phyloP scores from a whole-genome alignment of 306 rosid genomes.

The Sindora glabra region DNA sequence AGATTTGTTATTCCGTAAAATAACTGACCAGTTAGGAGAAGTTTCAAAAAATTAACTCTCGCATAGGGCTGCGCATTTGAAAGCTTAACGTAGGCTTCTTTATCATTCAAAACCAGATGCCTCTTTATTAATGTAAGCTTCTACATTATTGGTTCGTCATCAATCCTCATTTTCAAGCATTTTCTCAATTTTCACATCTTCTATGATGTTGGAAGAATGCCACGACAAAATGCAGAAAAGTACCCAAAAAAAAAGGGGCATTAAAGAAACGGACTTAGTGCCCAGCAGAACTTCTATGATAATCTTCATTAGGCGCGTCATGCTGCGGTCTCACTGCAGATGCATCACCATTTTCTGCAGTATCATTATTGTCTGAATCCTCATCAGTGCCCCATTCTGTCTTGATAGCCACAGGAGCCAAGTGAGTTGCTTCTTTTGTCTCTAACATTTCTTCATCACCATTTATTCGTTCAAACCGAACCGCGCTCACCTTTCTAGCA shows the following conservation, averaged over 20 bases:
- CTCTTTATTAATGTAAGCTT: no score
- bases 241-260: background rate
- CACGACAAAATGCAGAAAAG: no score
- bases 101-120: no score
- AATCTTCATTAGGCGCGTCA: conserved; percentile 33
- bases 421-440: conserved; percentile 55
- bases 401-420: conserved; percentile 77
- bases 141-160: no score
- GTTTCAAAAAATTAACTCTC: no score
- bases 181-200: no score
- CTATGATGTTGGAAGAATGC: no score
- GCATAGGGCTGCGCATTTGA: no score
- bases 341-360: conserved; percentile 51
- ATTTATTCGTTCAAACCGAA: conserved; percentile 75
- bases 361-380: conserved; percentile 44
- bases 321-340: conserved; percentile 40
- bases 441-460: conserved; percentile 37
- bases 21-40: no score
- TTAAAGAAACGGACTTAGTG: background rate
- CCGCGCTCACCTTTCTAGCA: conserved; percentile 93
- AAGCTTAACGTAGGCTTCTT: no score
- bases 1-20: no score
- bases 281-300: conserved; percentile 27
- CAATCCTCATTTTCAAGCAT: no score
- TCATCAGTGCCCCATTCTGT: conserved; percentile 59